Conservation (phyloP, 2,329 filamentous ascomycete species). For the Verticillium isaacii region DNA sequence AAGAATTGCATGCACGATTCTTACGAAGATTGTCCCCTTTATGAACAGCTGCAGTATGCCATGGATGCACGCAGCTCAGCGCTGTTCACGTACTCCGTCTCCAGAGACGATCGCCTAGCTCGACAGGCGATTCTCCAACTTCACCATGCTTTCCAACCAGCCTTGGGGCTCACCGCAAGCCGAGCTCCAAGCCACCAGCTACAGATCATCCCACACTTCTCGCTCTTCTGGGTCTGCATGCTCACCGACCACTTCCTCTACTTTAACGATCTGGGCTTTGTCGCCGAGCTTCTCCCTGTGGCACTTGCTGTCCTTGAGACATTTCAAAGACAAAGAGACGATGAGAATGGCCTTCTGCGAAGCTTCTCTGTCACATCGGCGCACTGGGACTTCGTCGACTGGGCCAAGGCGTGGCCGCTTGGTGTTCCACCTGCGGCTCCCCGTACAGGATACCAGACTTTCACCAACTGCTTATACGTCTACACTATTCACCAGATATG, state of each 20-base stretch:
- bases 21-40: conserved; percentile 28
- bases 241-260: conserved; percentile 29
- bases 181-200: conserved; percentile 28
- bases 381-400: conserved; percentile 31
- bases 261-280: conserved; percentile 25
- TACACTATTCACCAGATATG: conserved; percentile 28
- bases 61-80: conserved; percentile 19
- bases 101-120: conserved; percentile 23
- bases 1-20: conserved; percentile 23
- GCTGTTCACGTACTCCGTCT: conserved; percentile 24
- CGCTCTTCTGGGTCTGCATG: conserved; percentile 30
- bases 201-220: conserved; percentile 31
- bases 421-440: conserved; percentile 32
- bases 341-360: conserved; percentile 9
- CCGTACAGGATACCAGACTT: conserved; percentile 22
- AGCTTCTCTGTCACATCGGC: too few species aligned
- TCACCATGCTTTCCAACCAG: conserved; percentile 13
- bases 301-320: conserved; percentile 28
- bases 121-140: conserved; percentile 23
- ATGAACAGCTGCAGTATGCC: conserved; percentile 26
- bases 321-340: conserved; percentile 17
- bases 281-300: conserved; percentile 22
- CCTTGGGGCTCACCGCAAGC: conserved; percentile 26
- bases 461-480: conserved; percentile 28
- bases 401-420: conserved; percentile 21